phyloP scores from a whole-genome alignment of 2,329 filamentous ascomycete species.

The Claviceps sp. region DNA sequence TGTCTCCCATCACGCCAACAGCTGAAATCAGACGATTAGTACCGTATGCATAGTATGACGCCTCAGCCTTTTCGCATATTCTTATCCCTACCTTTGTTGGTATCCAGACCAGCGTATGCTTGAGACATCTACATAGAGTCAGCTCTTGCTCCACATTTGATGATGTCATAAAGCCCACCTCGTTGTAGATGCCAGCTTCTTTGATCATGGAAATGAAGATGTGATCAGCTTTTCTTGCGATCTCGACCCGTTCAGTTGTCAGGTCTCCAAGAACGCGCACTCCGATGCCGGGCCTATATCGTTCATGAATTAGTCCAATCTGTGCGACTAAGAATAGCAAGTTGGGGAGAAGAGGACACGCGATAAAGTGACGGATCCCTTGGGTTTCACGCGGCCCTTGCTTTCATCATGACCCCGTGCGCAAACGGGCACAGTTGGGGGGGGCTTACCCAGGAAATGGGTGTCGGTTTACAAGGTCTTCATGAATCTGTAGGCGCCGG shows the following conservation, averaged over 20 bases:
- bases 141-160: slow-evolving; percentile 1
- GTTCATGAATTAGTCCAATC: slow-evolving; percentile 24
- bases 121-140: slow-evolving; percentile 12
- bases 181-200: slow-evolving; percentile 56
- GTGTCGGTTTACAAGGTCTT: slow-evolving; percentile 19
- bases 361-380: background rate
- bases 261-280: slow-evolving; percentile 78
- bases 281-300: slow-evolving; percentile 37
- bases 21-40: background rate
- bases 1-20: slow-evolving; percentile 13
- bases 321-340: background rate
- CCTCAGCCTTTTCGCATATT: background rate
- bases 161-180: slow-evolving; percentile 22
- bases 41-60: background rate
- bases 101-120: slow-evolving; percentile 15
- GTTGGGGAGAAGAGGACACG: background rate
- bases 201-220: slow-evolving; percentile 70
- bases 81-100: slow-evolving; percentile 8
- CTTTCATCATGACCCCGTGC: background rate
- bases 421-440: background rate
- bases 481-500: slow-evolving; percentile 17
- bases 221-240: slow-evolving; percentile 62
- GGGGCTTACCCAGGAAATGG: slow-evolving; percentile 5
- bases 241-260: slow-evolving; percentile 63
- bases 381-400: background rate